Base-by-base conservation (phyloP, 805 yeast genomes). In the Maudiozyma turicensis region DNA sequence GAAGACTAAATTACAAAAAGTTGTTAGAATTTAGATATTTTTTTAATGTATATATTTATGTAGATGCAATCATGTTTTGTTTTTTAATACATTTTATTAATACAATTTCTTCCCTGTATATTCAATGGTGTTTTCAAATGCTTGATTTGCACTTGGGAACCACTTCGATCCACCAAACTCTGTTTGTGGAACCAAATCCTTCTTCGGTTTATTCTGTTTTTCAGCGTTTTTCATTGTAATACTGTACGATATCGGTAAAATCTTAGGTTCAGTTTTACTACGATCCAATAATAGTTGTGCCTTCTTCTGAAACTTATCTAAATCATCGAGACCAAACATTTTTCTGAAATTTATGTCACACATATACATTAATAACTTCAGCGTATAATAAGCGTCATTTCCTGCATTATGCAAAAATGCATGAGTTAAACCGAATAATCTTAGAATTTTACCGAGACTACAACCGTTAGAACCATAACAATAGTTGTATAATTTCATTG, bases 341-440 rank as follows among this genome's bases (percentile, higher is more conserved):
- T 43, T 56, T 43, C 69, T 50, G 38, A 58, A 58, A 40, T 58
- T 58, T n/a, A 63, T 55, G 59, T 81, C 86, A 46, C 79, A 69
- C 50, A 78, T 57, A 35, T 72, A 70, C 57, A 81, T 52, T 8
- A 76, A 72, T n/a, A 76, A 67, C 32, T 75, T 49, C 44, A 82
- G 61, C 0, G 89, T 83, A 53, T 72, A 81, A 56, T 80, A 78
- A 6, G 86, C 78, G 61, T 83, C 90, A 57, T 83, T 83, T 3
- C 82, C 86, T 1, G 85, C 89, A 59, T 83, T 83, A 60, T 83
- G 89, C 44, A 83, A 65, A 53, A 70, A 72, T 0, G 80, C 73
- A 57, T 78, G 80, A 1, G 86, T 84, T 6, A 83, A 70, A 30
- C 68, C 66, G 45, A 78, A 64, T 44, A 71, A 58, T 40, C 75